phyloP scores from a whole-genome alignment of 768 basidiomycete species.

The Termitomyces sp. region DNA sequence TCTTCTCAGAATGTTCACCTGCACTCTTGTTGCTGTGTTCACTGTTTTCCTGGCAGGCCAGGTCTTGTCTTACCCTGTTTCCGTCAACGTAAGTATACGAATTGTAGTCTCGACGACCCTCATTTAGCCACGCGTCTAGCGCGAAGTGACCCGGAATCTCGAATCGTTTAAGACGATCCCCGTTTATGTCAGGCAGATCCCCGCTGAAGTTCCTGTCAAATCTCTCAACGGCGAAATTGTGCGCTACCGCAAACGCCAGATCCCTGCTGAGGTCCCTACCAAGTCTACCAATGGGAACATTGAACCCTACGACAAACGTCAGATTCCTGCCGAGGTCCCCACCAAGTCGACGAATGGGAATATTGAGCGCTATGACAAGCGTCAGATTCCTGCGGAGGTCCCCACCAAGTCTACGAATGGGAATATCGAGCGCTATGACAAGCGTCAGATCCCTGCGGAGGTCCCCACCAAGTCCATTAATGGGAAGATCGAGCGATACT shows the following conservation, averaged over 20 bases:
- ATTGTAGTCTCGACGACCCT: too few relatives aligned
- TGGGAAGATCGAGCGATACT: neutral
- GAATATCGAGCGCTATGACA: too few relatives aligned
- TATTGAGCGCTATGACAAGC: neutral
- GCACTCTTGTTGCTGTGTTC: constrained; percentile 32
- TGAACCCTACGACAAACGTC: neutral
- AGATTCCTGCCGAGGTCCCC: neutral
- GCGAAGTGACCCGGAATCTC: constrained; percentile 23
- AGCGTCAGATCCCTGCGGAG: neutral
- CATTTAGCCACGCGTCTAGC: constrained; percentile 16
- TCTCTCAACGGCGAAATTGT: constrained; percentile 27
- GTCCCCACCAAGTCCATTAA: neutral
- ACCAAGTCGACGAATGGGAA: neutral
- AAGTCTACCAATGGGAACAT: neutral
- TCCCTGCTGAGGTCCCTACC: neutral
- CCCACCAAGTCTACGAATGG: neutral
- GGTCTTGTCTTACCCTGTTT: constrained; percentile 36
- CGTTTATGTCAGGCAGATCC: constrained; percentile 34
- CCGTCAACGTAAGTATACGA: constrained; percentile 27
- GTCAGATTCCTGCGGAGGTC: neutral
- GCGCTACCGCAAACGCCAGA: constrained; percentile 15
- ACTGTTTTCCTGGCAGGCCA: constrained; percentile 39
- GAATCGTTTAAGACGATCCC: constrained; percentile 35
- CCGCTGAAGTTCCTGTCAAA: constrained; percentile 24
- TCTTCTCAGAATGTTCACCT: constrained; percentile 38